Evolutionary conservation across 1,284 basidiomycete genomes (phyloP).

Genomic region (Tilletia horrida): DNA sequence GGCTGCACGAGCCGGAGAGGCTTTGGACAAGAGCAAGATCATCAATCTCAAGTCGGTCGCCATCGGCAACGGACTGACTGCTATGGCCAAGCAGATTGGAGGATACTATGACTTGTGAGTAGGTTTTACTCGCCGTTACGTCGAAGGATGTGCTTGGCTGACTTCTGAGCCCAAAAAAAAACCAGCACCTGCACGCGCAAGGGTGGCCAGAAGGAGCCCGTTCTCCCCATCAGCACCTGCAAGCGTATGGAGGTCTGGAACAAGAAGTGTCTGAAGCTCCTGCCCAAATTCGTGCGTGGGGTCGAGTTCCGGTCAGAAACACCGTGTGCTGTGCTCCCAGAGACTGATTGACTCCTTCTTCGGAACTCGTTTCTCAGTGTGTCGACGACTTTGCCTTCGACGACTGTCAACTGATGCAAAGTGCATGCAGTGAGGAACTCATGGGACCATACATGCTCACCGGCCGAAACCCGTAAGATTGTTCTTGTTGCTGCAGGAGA

Average conservation of each 20-base stretch:
- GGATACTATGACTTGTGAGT: conserved; percentile 40
- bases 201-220: conserved; percentile 29
- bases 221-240: conserved; percentile 40
- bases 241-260: conserved; percentile 24
- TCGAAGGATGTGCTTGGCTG: too few species aligned
- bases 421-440: background rate
- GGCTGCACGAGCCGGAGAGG: conserved; percentile 60
- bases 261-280: conserved; percentile 21
- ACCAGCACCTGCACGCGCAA: conserved; percentile 37
- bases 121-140: too few species aligned
- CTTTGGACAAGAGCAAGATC: conserved; percentile 56
- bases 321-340: too few species aligned
- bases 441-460: conserved; percentile 9
- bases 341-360: too few species aligned
- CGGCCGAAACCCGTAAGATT: conserved; percentile 30
- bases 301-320: too few species aligned
- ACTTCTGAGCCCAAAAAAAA: background rate
- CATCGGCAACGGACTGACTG: conserved; percentile 67
- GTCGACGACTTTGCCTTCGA: conserved; percentile 11
- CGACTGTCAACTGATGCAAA: conserved; percentile 1
- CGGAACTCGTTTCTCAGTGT: background rate
- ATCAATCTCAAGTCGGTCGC: conserved; percentile 76
- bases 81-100: conserved; percentile 42
- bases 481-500: background rate
- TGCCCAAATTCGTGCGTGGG: conserved; percentile 16